These are phyloP conservation scores for Drechslerella coelobrocha DNA, from an alignment of 2,329 filamentous ascomycete species.

Conservation along the genomic window DNA sequence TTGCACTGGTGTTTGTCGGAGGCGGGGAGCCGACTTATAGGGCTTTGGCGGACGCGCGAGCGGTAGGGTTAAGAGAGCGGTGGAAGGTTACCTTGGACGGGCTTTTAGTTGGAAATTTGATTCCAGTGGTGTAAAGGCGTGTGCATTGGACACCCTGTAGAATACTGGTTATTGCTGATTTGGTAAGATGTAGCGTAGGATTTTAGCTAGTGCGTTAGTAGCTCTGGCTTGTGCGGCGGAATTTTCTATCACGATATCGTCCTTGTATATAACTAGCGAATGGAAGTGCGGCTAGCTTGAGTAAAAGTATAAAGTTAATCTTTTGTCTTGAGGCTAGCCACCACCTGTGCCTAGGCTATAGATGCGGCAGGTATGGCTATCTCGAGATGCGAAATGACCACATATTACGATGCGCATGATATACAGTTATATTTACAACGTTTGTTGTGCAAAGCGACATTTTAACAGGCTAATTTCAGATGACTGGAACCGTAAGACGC, in stretches of 20 bases:
- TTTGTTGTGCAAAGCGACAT: too few relatives aligned
- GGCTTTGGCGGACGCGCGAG: conserved; percentile 36
- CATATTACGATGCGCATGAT: not conserved
- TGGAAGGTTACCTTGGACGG: conserved; percentile 43
- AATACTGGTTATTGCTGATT: not conserved
- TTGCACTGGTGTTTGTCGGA: conserved; percentile 38
- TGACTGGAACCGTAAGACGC: not conserved
- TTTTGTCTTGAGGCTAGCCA: too few relatives aligned
- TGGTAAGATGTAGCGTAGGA: not conserved
- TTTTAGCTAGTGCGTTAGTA: too few relatives aligned
- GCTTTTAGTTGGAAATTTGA: conserved; percentile 35
- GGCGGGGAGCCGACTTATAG: conserved; percentile 38
- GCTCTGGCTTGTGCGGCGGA: too few relatives aligned
- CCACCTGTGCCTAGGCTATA: too few relatives aligned
- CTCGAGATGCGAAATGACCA: too few relatives aligned
- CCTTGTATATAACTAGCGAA: too few relatives aligned
- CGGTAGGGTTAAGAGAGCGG: conserved; percentile 33
- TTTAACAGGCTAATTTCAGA: conserved; percentile 1
- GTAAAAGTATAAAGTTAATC: too few relatives aligned
- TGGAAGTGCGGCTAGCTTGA: too few relatives aligned
- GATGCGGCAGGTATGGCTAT: too few relatives aligned
- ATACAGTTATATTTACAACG: not conserved
- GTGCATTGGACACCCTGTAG: not conserved
- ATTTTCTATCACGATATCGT: too few relatives aligned
- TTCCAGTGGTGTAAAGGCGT: conserved; percentile 24